Evolutionary conservation across 139 green algal species (phyloP).

Genomic region (Chlamydomonas applanata): DNA sequence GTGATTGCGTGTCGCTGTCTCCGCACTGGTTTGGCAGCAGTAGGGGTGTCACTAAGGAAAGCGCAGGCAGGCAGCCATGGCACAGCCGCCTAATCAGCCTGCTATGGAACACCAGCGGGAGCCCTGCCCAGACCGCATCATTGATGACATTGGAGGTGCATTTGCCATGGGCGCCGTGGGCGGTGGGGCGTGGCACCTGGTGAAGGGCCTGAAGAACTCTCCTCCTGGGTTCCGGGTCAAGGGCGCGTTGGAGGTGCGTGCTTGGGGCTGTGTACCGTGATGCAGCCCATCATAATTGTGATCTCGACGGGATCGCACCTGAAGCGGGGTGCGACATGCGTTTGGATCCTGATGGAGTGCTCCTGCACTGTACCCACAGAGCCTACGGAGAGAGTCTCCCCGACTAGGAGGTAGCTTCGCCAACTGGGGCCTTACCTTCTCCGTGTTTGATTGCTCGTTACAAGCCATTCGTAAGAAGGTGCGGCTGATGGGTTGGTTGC

Average conservation of each 20-base stretch:
- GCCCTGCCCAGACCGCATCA: slow-evolving; percentile 92
- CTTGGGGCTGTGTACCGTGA: not conserved
- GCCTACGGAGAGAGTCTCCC: slow-evolving; percentile 84
- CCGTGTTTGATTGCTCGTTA: slow-evolving; percentile 95
- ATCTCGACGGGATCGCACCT: not conserved
- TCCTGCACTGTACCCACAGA: slow-evolving; percentile 42
- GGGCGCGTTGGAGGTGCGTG: slow-evolving; percentile 84
- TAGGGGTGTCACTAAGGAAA: not conserved
- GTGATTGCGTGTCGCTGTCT: no score
- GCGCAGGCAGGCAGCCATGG: not conserved
- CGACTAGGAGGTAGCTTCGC: slow-evolving; percentile 96
- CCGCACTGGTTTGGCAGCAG: no score
- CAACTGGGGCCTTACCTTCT: slow-evolving; percentile 97
- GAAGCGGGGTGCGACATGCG: not conserved
- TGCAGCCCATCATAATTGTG: not conserved
- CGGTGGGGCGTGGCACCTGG: slow-evolving; percentile 88
- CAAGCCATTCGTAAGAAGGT: slow-evolving; percentile 89
- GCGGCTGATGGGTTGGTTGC: not conserved
- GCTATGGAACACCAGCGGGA: slow-evolving; percentile 84
- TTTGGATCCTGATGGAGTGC: no score
- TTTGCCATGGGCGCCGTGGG: slow-evolving; percentile 99
- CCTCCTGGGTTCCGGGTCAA: slow-evolving; percentile 73
- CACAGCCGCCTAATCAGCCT: slow-evolving; percentile 1
- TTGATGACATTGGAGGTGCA: slow-evolving; percentile 96
- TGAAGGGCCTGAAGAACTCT: slow-evolving; percentile 92